Conservation (phyloP, 495 filamentous ascomycete genomes). For the Cercophora scortea region DNA sequence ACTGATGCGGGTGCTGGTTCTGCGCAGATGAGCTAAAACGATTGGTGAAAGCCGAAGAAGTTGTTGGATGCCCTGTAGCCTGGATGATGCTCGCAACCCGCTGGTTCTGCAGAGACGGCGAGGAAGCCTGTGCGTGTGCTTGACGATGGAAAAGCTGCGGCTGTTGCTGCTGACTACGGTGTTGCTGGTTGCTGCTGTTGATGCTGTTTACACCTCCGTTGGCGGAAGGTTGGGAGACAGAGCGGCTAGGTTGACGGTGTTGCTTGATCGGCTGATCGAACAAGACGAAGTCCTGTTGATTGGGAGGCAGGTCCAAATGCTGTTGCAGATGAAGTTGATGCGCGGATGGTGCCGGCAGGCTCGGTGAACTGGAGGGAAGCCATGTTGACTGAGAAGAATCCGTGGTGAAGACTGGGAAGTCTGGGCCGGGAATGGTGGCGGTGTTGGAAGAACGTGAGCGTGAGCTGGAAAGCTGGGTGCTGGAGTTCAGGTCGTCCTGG, state of each 20-base stretch:
- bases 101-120: conserved; percentile 43
- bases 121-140: conserved; percentile 19
- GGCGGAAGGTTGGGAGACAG: conserved; percentile 30
- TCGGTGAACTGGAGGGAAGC: conserved; percentile 51
- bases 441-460: conserved; percentile 39
- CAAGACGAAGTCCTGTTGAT: conserved; percentile 49
- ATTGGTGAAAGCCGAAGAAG: conserved; percentile 50
- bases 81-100: conserved; percentile 53
- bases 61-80: conserved; percentile 48
- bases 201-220: conserved; percentile 30
- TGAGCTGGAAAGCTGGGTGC: conserved; percentile 40
- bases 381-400: conserved; percentile 50
- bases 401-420: conserved; percentile 53
- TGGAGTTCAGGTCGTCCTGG: conserved; percentile 49
- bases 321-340: conserved; percentile 38
- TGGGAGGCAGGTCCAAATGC: conserved; percentile 34
- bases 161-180: conserved; percentile 25
- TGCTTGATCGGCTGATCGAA: conserved; percentile 39
- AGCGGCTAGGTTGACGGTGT: conserved; percentile 42
- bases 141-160: conserved; percentile 17
- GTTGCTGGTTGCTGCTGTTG: conserved; percentile 32
- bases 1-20: conserved; percentile 31
- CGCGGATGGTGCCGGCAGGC: conserved; percentile 51
- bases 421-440: conserved; percentile 44
- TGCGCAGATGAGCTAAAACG: conserved; percentile 43